A percentile compares a stretch with the other conserved stretches of the same genome.
Conservation (phyloP, 805 yeast genomes). For the Saccharomyces mikatae region DNA sequence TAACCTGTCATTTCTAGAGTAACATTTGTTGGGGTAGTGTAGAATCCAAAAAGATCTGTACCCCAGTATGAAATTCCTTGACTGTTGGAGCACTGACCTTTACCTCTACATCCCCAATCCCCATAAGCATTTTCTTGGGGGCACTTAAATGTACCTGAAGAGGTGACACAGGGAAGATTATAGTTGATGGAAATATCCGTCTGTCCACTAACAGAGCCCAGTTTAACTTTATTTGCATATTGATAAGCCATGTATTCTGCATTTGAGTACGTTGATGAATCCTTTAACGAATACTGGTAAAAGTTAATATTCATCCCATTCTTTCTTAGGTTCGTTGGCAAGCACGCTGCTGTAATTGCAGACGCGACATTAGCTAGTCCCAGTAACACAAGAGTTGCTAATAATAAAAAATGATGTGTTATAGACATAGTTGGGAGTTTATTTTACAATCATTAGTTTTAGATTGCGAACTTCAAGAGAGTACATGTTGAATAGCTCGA, state of each 20-base stretch:
- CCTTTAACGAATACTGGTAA: no score
- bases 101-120: background rate
- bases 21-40: background rate
- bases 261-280: background rate
- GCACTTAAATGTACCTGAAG: no score
- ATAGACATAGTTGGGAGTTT: no score
- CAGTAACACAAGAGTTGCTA: background rate
- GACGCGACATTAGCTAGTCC: background rate
- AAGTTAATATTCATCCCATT: background rate
- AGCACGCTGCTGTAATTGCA: background rate
- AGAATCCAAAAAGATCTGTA: background rate
- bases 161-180: background rate
- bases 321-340: background rate
- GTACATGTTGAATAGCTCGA: no score
- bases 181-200: background rate
- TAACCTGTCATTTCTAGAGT: conserved; percentile 25
- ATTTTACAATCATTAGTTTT: no score
- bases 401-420: no score
- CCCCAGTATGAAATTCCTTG: background rate
- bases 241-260: background rate
- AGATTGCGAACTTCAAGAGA: no score
- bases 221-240: background rate
- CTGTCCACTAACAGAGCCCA: background rate
- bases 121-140: background rate
- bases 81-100: background rate